These are phyloP conservation scores for Ganoderma resinaceum DNA, from an alignment of 1,284 basidiomycete species.

Conservation along the genomic window DNA sequence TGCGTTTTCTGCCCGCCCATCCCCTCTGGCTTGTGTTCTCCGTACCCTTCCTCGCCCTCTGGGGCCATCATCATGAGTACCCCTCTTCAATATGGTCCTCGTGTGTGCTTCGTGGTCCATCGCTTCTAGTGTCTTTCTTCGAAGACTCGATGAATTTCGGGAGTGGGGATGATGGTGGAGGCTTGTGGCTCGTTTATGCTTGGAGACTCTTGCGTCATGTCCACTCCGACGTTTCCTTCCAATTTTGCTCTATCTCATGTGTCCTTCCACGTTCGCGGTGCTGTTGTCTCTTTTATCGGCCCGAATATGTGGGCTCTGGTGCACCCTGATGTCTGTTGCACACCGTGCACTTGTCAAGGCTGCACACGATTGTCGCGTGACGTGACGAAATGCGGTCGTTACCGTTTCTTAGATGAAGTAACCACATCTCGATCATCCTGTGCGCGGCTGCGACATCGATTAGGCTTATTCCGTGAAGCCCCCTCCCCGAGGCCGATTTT, in stretches of 20 bases:
- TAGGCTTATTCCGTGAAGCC: neutral
- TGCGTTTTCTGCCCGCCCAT: neutral
- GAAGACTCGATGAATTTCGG: too few relatives aligned
- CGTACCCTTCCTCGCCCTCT: neutral
- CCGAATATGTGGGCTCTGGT: neutral
- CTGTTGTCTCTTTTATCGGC: neutral
- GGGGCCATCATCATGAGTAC: neutral
- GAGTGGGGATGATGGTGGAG: neutral
- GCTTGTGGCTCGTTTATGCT: neutral
- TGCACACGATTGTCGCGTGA: neutral
- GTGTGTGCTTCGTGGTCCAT: neutral
- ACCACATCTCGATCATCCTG: slow-evolving; percentile 1
- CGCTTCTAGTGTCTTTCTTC: neutral
- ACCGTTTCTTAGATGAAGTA: neutral
- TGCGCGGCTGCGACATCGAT: neutral
- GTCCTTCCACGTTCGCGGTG: neutral
- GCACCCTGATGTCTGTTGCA: neutral
- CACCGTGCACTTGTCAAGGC: neutral
- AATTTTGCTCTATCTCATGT: neutral
- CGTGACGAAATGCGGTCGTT: neutral
- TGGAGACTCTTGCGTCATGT: neutral
- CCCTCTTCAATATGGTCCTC: neutral
- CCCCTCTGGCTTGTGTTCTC: neutral
- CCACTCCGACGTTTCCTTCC: neutral
- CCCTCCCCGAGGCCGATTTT: neutral